Evolutionary conservation across 2,329 filamentous ascomycete species (phyloP), one percentile per base, ranked within the genome.

Genomic region (Exophiala viscosa): DNA sequence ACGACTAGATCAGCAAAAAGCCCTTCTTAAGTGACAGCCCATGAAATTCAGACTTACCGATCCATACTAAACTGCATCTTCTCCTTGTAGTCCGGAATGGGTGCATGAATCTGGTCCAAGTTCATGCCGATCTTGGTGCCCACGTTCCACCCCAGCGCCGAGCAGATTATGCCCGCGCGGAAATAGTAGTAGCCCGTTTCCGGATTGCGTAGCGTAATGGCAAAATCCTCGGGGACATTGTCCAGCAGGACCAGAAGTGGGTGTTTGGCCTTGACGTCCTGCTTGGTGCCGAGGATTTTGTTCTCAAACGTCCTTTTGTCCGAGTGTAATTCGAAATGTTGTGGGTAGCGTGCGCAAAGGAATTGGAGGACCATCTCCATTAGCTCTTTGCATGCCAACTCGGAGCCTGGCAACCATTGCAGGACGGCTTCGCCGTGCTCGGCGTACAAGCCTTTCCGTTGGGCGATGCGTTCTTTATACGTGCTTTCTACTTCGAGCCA

Each of bases 31-130:
- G n/a, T n/a, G n/a, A n/a, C n/a, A n/a, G n/a, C n/a, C n/a, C n/a
- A n/a, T n/a, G n/a, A n/a, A n/a, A n/a, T n/a, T 28, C 23, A 28
- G 8, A 64, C 78, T 45, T 70, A 89, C 81, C 88, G 78, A 64
- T 95, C 88, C 86, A 95, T 91, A 36, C 86, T 90, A 58, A 90
- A 87, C 34, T 86, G 81, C 86, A 95, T 90, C 73, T 91, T 95
- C 66, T 88, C 85, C 60, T 87, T 87, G 67, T 92, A 95, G 62
- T 93, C 87, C 0, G 90, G 89, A 17, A 95, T 86, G 0, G 80
- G 77, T 1, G 71, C 71, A 65, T 95, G 90, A 55, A 95, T 92
- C 52, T 83, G 79, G 9, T 84, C 75, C 11, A 95, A 72, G 17
- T 79, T 78, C 60, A 84, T 69, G 0, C 87, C 88, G 48, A 93